Percentiles rank a stretch among this genome's conserved stretches.
These are phyloP conservation scores for Zalerion maritima DNA, from an alignment of 495 filamentous ascomycete species.

Conservation along the genomic window DNA sequence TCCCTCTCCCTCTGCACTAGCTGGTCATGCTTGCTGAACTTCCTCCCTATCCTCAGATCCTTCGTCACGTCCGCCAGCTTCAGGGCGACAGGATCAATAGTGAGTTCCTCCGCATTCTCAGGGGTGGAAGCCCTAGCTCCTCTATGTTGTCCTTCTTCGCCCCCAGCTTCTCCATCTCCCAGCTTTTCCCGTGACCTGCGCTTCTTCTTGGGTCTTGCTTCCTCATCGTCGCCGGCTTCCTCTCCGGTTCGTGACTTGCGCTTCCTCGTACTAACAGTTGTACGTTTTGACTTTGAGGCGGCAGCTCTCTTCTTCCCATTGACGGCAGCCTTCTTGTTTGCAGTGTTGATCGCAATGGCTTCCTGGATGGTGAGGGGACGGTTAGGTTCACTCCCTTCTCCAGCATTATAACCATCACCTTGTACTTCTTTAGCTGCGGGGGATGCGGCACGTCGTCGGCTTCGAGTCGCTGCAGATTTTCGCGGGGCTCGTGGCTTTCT, in stretches of 20 bases:
- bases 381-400: no score
- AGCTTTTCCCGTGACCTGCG: conserved; percentile 8
- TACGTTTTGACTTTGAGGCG: conserved; percentile 4
- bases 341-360: no score
- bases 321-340: conserved; percentile 3
- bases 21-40: conserved; percentile 53
- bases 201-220: conserved; percentile 9
- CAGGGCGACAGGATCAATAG: conserved; percentile 51
- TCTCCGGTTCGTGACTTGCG: conserved; percentile 7
- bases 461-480: no score
- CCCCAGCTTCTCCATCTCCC: conserved; percentile 10
- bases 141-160: conserved; percentile 15
- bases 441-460: no score
- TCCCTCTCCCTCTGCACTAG: conserved; percentile 32
- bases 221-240: conserved; percentile 7
- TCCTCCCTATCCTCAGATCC: conserved; percentile 63
- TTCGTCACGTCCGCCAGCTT: conserved; percentile 76
- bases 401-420: no score
- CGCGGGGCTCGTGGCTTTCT: no score
- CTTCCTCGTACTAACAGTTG: conserved; percentile 6
- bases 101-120: conserved; percentile 57
- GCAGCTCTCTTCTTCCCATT: conserved; percentile 10
- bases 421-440: no score
- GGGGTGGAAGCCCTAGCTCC: conserved; percentile 47
- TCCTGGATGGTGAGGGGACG: no score